These are phyloP conservation scores for Trypanosoma congolense DNA, from an alignment of 208 protist species.

Conservation along the genomic window DNA sequence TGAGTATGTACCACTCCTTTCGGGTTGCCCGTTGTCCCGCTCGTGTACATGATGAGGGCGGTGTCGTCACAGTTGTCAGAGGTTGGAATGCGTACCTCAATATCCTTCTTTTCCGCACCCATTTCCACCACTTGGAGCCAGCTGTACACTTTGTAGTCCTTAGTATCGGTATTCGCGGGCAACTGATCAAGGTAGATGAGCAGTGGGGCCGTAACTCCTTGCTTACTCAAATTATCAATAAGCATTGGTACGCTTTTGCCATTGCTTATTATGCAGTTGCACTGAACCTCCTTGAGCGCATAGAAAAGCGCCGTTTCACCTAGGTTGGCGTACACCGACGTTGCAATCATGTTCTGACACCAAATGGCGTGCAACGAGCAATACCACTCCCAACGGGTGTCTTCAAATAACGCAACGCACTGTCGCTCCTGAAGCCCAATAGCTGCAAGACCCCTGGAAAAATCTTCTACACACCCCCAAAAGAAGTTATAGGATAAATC, in stretches of 20 bases:
- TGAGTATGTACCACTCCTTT: constrained; percentile 87
- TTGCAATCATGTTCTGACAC: constrained; percentile 55
- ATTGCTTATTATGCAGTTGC: constrained; percentile 66
- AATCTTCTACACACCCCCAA: constrained; percentile 45
- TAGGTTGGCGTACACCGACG: constrained; percentile 84
- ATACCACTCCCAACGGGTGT: constrained; percentile 86
- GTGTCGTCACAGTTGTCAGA: constrained; percentile 38
- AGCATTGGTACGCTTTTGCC: constrained; percentile 47
- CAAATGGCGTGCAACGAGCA: constrained; percentile 57
- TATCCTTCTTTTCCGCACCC: constrained; percentile 28
- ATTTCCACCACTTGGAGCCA: constrained; percentile 55
- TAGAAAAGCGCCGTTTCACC: constrained; percentile 74
- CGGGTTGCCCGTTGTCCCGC: constrained; percentile 85
- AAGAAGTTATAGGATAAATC: constrained; percentile 49
- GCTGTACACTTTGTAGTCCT: constrained; percentile 32
- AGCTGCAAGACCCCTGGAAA: constrained; percentile 44
- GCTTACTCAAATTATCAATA: constrained; percentile 36
- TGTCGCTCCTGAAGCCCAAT: constrained; percentile 53
- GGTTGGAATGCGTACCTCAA: constrained; percentile 25
- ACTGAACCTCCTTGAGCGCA: constrained; percentile 66
- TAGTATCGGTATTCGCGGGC: constrained; percentile 25
- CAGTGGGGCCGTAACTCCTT: constrained; percentile 20
- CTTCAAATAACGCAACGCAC: constrained; percentile 61
- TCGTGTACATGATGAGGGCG: constrained; percentile 89
- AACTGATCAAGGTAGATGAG: constrained; percentile 66